Evolutionary conservation across 768 basidiomycete species (phyloP), one percentile per base, ranked within the genome.

Genomic region (Pholiota molesta): DNA sequence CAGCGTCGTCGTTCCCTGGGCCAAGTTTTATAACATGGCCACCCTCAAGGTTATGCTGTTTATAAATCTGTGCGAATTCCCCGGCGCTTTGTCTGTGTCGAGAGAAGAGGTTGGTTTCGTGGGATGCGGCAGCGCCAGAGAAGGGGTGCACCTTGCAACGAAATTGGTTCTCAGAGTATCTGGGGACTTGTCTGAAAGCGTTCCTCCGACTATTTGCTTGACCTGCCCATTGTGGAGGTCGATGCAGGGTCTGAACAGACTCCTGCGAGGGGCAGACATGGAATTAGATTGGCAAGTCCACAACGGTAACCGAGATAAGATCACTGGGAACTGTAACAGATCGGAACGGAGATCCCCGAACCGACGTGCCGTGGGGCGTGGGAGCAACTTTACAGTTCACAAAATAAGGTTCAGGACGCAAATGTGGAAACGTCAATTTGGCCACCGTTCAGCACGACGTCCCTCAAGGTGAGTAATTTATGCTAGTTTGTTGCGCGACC

Each of bases 11-110:
- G 68, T 99, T 99, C 14, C 91, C 85, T 2, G 88, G 86, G 2
- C 97, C 97, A 6, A 99, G 85, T 76, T 97, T 99, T 66, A 99
- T 99, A 42, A 99, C 87, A 82, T 99, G 97, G 0, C 94, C 97
- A 0, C 97, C 97, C 59, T 80, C 77, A 1, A 99, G 81, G 35
- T 79, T 74, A 68, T 94, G 76, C 26, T 81, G 63, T 65, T 78
- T 84, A 72, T 99, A 99, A 44, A 98, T 78, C 23, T 79, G 78
- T 0, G 95, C 92, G 73, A 91, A 99, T 66, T 91, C 85, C 6
- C 80, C 84, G 35, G 97, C 83, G 5, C 90, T 86, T 69, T 94
- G 85, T 63, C 94, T 95, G 71, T 52, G 59, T 56, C 56, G 60
- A 60, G 31, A 52, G 19, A 42, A 55, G 7, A 58, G 19, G 8